Conservation (phyloP, 257 asterid species). For the Solanum appendiculatum region DNA sequence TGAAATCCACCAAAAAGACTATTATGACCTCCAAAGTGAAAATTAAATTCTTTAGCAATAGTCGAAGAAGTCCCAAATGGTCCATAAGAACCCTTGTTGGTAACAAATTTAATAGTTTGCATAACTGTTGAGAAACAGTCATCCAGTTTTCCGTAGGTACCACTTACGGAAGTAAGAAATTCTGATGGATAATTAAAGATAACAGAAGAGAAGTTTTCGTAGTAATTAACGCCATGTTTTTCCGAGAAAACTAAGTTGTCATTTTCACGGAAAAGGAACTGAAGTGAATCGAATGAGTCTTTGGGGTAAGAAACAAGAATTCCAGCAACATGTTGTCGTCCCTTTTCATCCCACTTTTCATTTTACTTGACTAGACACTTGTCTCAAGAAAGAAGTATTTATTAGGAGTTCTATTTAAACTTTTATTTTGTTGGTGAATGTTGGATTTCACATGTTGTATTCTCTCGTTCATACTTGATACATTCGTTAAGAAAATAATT, state of each 20-base stretch:
- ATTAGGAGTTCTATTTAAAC: no score
- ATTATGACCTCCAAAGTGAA: no score
- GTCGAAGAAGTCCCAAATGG: slow-evolving; percentile 6
- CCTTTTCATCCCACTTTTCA: no score
- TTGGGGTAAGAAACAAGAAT: background rate
- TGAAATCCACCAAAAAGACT: background rate
- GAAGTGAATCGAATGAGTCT: background rate
- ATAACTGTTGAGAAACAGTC: background rate
- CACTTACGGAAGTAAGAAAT: background rate
- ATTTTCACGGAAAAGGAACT: background rate
- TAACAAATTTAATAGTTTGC: slow-evolving; percentile 20
- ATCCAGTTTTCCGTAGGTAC: background rate
- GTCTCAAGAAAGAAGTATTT: no score
- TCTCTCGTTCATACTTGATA: no score
- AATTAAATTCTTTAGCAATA: no score
- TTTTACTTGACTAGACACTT: no score
- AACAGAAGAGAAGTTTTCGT: background rate
- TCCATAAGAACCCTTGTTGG: slow-evolving; percentile 24
- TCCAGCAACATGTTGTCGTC: background rate
- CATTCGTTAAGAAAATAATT: no score
- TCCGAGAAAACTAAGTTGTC: background rate
- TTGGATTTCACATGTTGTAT: no score
- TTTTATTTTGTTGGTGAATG: no score
- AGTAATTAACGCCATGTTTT: background rate
- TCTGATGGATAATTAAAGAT: background rate